A percentile compares a stretch with the other conserved stretches of the same genome.
Conservation (phyloP, 345 rosid species). For the Excoecaria cochinchinensis region DNA sequence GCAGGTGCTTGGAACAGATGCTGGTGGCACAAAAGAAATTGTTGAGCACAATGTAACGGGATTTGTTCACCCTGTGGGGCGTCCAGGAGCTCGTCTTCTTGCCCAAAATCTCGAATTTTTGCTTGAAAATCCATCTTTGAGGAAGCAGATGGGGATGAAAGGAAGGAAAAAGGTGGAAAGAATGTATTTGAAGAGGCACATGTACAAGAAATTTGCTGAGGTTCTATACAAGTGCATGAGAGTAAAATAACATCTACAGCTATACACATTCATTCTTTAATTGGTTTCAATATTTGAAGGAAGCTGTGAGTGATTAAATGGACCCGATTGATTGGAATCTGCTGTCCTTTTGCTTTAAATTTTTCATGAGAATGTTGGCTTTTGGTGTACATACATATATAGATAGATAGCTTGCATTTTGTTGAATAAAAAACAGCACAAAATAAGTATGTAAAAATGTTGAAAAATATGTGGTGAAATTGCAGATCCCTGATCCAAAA, state of each 20-base stretch:
- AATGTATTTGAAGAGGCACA: slow-evolving; percentile 78
- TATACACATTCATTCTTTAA: slow-evolving; percentile 33
- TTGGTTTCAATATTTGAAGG: slow-evolving; percentile 26
- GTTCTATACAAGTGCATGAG: slow-evolving; percentile 85
- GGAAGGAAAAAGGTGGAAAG: slow-evolving; percentile 65
- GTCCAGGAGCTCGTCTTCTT: slow-evolving; percentile 47
- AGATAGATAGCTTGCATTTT: too few relatives aligned
- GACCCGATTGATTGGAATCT: too few relatives aligned
- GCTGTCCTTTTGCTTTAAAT: too few relatives aligned
- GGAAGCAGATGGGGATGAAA: slow-evolving; percentile 56
- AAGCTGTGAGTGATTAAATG: slow-evolving; percentile 4
- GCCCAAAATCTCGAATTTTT: slow-evolving; percentile 56
- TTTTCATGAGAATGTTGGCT: too few relatives aligned
- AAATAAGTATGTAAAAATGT: too few relatives aligned
- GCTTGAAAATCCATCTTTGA: slow-evolving; percentile 48
- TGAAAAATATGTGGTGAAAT: too few relatives aligned
- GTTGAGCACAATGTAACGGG: slow-evolving; percentile 79
- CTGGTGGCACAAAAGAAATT: slow-evolving; percentile 90
- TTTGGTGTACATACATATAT: too few relatives aligned
- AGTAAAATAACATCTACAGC: slow-evolving; percentile 34
- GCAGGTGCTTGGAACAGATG: slow-evolving; percentile 88
- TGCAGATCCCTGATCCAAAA: too few relatives aligned
- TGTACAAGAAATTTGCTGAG: slow-evolving; percentile 74
- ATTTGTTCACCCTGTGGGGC: slow-evolving; percentile 75
- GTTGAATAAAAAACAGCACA: too few relatives aligned